A percentile compares a stretch with the other conserved stretches of the same genome.
Evolutionary conservation across 1,284 basidiomycete genomes (phyloP).

Genomic region (Malassezia pachydermatis): DNA sequence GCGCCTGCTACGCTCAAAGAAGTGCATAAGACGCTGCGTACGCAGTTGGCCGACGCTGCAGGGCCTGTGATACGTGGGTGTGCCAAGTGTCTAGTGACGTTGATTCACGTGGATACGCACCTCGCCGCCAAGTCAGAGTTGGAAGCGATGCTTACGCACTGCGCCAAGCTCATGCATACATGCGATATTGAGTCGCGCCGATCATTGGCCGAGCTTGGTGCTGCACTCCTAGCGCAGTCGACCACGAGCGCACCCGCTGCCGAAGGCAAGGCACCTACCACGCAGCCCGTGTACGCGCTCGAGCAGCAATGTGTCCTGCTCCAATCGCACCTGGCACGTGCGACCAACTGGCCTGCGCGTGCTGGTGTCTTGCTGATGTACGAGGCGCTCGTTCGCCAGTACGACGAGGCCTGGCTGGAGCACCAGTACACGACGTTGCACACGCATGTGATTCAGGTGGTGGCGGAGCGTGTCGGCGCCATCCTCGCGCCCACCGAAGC

Average conservation of each 20-base stretch:
- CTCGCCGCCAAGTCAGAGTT: conserved; percentile 57
- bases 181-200: conserved; percentile 71
- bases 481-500: conserved; percentile 6
- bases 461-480: conserved; percentile 50
- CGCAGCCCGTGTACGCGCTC: conserved; percentile 62
- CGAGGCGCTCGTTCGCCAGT: conserved; percentile 61
- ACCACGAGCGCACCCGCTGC: conserved; percentile 50
- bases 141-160: conserved; percentile 62
- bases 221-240: conserved; percentile 75
- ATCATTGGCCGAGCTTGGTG: conserved; percentile 66
- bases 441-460: conserved; percentile 62
- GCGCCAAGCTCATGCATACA: conserved; percentile 65
- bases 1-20: conserved; percentile 58
- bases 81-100: conserved; percentile 52
- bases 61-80: conserved; percentile 75
- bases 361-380: conserved; percentile 82
- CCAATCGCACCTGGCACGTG: conserved; percentile 55
- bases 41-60: conserved; percentile 69
- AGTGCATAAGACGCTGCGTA: conserved; percentile 69
- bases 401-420: conserved; percentile 73
- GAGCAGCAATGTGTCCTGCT: conserved; percentile 75
- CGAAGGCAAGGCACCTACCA: conserved; percentile 51
- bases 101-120: conserved; percentile 1
- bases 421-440: conserved; percentile 69
- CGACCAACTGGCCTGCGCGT: conserved; percentile 53